Evolutionary conservation across 805 yeast genomes (phyloP).

Genomic region (Middelhovenomyces tepae): DNA sequence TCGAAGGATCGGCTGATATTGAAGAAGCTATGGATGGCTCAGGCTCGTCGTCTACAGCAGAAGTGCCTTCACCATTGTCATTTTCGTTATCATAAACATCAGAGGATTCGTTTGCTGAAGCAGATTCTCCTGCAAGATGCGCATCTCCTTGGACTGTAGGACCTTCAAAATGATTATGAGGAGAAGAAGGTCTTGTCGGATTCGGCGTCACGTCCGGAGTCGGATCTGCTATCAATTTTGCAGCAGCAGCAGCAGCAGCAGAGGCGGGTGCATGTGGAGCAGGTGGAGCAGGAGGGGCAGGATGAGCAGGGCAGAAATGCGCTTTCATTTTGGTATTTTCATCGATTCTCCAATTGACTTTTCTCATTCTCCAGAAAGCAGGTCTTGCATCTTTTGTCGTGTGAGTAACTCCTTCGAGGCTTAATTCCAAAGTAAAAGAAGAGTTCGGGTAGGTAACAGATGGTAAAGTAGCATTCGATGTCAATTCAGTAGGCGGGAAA

Average conservation of each 20-base stretch:
- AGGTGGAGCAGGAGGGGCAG: slow-evolving; percentile 19
- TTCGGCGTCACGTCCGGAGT: too few species aligned
- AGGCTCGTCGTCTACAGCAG: too few species aligned
- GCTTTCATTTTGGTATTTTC: slow-evolving; percentile 63
- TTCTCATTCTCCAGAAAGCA: slow-evolving; percentile 87
- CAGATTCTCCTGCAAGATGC: too few species aligned
- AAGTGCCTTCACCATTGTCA: too few species aligned
- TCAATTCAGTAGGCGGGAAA: slow-evolving; percentile 90
- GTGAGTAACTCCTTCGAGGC: slow-evolving; percentile 47
- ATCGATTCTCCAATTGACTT: slow-evolving; percentile 80
- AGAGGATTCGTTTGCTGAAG: too few species aligned
- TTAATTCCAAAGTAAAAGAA: slow-evolving; percentile 72
- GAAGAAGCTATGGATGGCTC: too few species aligned
- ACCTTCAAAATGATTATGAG: too few species aligned
- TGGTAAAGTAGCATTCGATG: slow-evolving; percentile 81
- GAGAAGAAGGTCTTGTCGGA: too few species aligned
- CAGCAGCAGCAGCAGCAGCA: slow-evolving; percentile 5
- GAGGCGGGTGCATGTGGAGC: slow-evolving; percentile 5
- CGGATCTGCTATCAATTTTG: too few species aligned
- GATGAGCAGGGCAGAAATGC: slow-evolving; percentile 49
- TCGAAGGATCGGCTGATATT: too few species aligned
- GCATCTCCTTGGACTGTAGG: too few species aligned
- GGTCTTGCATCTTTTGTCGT: slow-evolving; percentile 11
- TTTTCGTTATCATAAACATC: too few species aligned
- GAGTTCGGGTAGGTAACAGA: slow-evolving; percentile 85